Base-by-base conservation (phyloP, 306 rosid genomes). In the Senna siamea region DNA sequence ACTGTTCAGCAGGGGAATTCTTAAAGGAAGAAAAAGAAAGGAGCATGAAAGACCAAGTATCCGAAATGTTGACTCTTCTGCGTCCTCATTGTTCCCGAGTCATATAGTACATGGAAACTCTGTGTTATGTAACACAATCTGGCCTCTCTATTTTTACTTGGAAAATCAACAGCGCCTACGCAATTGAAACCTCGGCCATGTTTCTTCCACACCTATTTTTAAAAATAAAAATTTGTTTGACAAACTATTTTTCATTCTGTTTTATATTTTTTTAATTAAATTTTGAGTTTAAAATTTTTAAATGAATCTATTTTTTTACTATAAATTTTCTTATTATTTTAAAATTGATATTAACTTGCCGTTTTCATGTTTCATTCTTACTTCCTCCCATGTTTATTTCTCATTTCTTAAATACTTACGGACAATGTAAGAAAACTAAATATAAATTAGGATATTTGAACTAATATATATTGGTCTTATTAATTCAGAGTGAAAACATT, bases 31-130 rank as follows among this genome's bases (percentile, higher is more conserved):
- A 55, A 75, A 61, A 69, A 54, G 68, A 55, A 48, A 18, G 4
- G 59, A 28, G 37, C 74, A 48, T 14, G 60, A 58, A 38, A 66
- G 60, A 73, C 65, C 43, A 35, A 66, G 66, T 38, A 70, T 57
- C 67, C 22, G 37, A 72, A 74, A 30, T 73, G 77, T 76, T 78
- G 82, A 81, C 82, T 78, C 55, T 44, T 55, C 41, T 9, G 44
- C 62, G 44, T 20, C 61, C 48, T 41, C 69, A 82, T 23, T 26
- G 26, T 58, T 64, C 28, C 59, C 40, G 66, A 61, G 26, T 22
- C 72, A 30, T 14, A 43, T 9, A 58, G 43, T 58, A 4, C 18
- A 23, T 20, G 20, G 7, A 34, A 63, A 47, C 8, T 35, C 32
- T 55, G 53, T 38, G 50, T 13, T 46, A 7, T 35, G 40, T 37